Conservation (phyloP, 2,329 filamentous ascomycete genomes). For the Hymenoscyphus linearis region DNA sequence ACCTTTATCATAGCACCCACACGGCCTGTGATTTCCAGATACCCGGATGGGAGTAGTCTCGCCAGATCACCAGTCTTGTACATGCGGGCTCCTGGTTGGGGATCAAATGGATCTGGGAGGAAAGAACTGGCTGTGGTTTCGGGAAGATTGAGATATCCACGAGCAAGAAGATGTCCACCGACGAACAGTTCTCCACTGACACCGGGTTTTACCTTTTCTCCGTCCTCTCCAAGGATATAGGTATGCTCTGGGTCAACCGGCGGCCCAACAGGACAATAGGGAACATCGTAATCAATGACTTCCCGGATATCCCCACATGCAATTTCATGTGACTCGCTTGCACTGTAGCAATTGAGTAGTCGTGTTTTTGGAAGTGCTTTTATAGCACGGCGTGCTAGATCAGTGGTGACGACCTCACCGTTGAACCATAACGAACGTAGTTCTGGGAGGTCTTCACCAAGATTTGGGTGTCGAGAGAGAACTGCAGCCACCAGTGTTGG, state of each 20-base stretch:
- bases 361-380: conserved; percentile 60
- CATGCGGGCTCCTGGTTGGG: conserved; percentile 55
- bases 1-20: conserved; percentile 89
- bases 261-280: conserved; percentile 69
- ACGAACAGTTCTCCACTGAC: conserved; percentile 68
- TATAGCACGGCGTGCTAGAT: conserved; percentile 61
- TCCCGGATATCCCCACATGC: conserved; percentile 69
- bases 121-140: conserved; percentile 73
- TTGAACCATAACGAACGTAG: conserved; percentile 74
- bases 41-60: conserved; percentile 70
- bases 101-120: conserved; percentile 57
- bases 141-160: conserved; percentile 74
- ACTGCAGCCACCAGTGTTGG: conserved; percentile 73
- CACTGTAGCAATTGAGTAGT: conserved; percentile 75
- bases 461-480: conserved; percentile 61
- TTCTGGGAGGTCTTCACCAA: conserved; percentile 58
- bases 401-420: conserved; percentile 75
- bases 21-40: conserved; percentile 79
- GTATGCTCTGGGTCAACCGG: conserved; percentile 62
- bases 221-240: conserved; percentile 68
- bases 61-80: conserved; percentile 88
- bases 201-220: conserved; percentile 57
- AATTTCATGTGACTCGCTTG: conserved; percentile 59
- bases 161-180: conserved; percentile 66
- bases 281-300: conserved; percentile 58